Base-by-base conservation (phyloP, 2,329 filamentous ascomycete species). In the Thermoascus crustaceus region DNA sequence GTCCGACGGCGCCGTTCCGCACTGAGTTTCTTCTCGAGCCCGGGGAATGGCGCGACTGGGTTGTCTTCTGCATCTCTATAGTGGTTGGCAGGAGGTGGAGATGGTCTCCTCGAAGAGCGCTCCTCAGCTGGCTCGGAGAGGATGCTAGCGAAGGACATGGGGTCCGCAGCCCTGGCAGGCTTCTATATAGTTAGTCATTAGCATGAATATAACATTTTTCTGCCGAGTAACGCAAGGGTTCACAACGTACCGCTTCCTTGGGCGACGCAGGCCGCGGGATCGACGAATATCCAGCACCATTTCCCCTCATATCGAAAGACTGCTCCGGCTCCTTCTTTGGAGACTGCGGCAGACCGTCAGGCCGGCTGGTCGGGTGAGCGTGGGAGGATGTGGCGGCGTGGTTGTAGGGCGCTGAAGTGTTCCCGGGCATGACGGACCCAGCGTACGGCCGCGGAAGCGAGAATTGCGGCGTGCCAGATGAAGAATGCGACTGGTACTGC, bases 91-190 rank as follows among this genome's bases (percentile, higher is more conserved):
- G 64, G 52, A 2, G 66, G 66, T 20, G 70, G 67, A 27, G 66
- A 67, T 8, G 64, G 56, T 46, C 66, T 72, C 5, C 73, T 69
- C 4, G 71, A 67, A 24, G 58, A 49, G 44, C 53, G 60, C 10
- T 76, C 71, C 35, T 82, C 78, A 37, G 86, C 80, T 37, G 83
- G 73, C 47, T 77, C 87, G 3, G 86, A 89, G 27, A 96, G 79
- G 40, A 96, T 93, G 57, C 88, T 95, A 46, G 86, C 91, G 54
- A 96, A 91, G 4, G 88, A 91, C 88, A 95, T 95, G 35, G 88
- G 83, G 57, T 94, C 84, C 39, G 82, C 80, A 25, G 80, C 72
- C 57, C 87, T 79, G 47, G 76, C 78, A 1, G 82, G 76, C 32
- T 82, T 82, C 75, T 87, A 58, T 22, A 46, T 32, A 26, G 6